Conservation (phyloP, 768 basidiomycete species). For the Lactifluus echinatus region DNA sequence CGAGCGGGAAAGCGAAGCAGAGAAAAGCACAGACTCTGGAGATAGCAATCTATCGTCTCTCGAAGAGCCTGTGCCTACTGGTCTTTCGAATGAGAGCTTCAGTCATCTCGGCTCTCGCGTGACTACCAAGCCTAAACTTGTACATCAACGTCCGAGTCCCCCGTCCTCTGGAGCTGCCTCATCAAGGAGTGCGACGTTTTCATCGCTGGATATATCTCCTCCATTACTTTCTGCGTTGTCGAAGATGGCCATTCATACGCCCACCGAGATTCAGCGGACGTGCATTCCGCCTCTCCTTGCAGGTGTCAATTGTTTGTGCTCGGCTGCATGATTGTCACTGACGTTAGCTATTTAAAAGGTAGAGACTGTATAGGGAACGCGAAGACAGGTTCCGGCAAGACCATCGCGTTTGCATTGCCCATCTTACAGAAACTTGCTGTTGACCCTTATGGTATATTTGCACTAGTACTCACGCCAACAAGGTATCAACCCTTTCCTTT, state of each 20-base stretch:
- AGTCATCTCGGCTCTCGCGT: constrained; percentile 21
- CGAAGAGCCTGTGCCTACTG: background rate
- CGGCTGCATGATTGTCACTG: constrained; percentile 1
- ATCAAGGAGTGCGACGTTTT: constrained; percentile 34
- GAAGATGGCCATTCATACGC: constrained; percentile 76
- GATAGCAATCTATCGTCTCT: background rate
- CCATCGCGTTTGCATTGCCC: constrained; percentile 92
- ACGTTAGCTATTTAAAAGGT: constrained; percentile 39
- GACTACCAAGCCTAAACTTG: constrained; percentile 17
- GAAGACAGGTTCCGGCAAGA: constrained; percentile 97
- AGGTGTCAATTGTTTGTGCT: constrained; percentile 38
- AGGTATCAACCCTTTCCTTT: constrained; percentile 43
- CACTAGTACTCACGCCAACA: constrained; percentile 89
- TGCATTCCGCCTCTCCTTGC: constrained; percentile 83
- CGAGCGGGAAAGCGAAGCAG: background rate
- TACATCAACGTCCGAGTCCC: constrained; percentile 6
- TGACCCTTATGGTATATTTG: constrained; percentile 94
- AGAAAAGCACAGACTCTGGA: constrained; percentile 8
- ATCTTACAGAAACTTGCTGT: constrained; percentile 80
- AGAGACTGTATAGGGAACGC: constrained; percentile 96
- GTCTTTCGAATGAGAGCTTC: background rate
- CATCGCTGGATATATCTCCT: constrained; percentile 49
- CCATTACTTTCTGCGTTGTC: constrained; percentile 55
- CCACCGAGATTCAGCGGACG: constrained; percentile 83
- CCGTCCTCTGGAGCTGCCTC: constrained; percentile 4